Evolutionary conservation across 805 yeast species (phyloP), one percentile per base, ranked within the genome.

Genomic region (Yarrowia sp.): DNA sequence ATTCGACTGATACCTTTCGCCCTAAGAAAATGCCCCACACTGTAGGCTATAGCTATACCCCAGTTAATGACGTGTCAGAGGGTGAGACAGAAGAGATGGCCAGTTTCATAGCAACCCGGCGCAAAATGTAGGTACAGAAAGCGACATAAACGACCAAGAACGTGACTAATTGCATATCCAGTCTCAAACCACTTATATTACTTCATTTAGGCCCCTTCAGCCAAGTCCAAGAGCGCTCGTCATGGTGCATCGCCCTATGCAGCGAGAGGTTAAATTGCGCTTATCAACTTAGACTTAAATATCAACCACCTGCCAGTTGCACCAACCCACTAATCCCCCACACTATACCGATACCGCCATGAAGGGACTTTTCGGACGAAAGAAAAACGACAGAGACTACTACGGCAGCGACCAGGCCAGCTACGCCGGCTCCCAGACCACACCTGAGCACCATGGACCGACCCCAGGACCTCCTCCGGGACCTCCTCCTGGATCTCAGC

Each of bases 351-450:
- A 13, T 19, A 39, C 44, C 21, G 31, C 36, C 21, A 33, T 35
- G 42, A 51, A 33, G 32, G 58, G 58, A 12, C 32, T 51, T 12
- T 51, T 51, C 7, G 58, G 58, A 51, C 41, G 58, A 22, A 51
- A 51, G 32, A 51, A 51, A 51, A 35, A 8, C 42, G 58, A 51
- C 58, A 33, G 58, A 19, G 58, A 51, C 6, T 51, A 51, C 32
- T 51, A 51, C 58, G 58, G 58, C 16, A 51, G 31, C 32, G 42
- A 51, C 42, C 41, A 32, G 16, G 42, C 58, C 32, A 6, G 22
- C 16, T 13, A 32, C 22, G 14, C 42, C 2, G 58, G 58, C 4
- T 46, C 53, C 4, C 58, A 35, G 13, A 51, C 58, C 19, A 16
- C 16, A 8, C 36, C 58, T 1, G 58, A 24, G 18, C 39, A 51